Evolutionary conservation across 306 rosid species (phyloP).

Genomic region (Lathyrus aphaca): DNA sequence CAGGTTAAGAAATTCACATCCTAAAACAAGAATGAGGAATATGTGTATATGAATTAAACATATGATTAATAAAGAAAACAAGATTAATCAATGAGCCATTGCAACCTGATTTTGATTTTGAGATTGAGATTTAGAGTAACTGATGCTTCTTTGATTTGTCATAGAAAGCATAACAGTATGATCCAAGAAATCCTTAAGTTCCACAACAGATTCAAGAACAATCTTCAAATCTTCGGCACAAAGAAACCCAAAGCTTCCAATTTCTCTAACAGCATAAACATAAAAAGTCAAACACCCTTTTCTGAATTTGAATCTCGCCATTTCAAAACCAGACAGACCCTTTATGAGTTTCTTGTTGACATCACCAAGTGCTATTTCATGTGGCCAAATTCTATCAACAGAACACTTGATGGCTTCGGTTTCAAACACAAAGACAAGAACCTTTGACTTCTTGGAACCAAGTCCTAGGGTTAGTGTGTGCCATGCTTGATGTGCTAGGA

Average conservation of each 20-base stretch:
- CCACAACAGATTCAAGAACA: slow-evolving; percentile 77
- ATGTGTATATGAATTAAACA: slow-evolving; percentile 11
- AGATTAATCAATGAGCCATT: slow-evolving; percentile 66
- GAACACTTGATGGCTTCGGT: slow-evolving; percentile 59
- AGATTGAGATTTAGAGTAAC: slow-evolving; percentile 54
- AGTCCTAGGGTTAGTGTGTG: slow-evolving; percentile 94
- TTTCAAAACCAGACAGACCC: slow-evolving; percentile 72
- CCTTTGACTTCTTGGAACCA: slow-evolving; percentile 92
- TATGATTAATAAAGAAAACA: not conserved
- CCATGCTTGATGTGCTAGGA: slow-evolving; percentile 96
- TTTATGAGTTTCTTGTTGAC: slow-evolving; percentile 79
- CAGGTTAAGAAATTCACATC: slow-evolving; percentile 37
- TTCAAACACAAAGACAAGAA: slow-evolving; percentile 80
- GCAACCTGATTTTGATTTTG: slow-evolving; percentile 57
- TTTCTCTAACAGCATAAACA: slow-evolving; percentile 79
- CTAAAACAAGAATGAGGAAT: slow-evolving; percentile 33
- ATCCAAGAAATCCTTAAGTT: slow-evolving; percentile 92
- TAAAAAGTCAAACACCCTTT: slow-evolving; percentile 94
- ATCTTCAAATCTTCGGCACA: slow-evolving; percentile 74
- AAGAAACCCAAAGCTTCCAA: slow-evolving; percentile 66
- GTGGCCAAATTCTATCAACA: slow-evolving; percentile 74
- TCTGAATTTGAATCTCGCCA: slow-evolving; percentile 95
- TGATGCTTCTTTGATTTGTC: slow-evolving; percentile 85
- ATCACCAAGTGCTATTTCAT: slow-evolving; percentile 84
- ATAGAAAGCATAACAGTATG: slow-evolving; percentile 93